These are phyloP conservation scores for Ballota nigra DNA, from an alignment of 257 asterid species.

Conservation along the genomic window DNA sequence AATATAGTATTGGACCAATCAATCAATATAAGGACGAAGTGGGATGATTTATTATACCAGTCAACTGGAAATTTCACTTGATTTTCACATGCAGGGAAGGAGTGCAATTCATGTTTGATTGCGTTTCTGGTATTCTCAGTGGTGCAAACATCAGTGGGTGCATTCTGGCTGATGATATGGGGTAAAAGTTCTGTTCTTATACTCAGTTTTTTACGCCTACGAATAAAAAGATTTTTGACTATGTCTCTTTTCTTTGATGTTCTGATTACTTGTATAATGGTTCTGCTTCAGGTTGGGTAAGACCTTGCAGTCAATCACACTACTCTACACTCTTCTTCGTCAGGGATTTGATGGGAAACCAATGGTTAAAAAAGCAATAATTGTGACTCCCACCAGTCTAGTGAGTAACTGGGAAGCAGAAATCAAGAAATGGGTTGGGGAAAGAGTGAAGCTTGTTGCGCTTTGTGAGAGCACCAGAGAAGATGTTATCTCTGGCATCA, in stretches of 20 bases:
- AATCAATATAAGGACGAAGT: neutral
- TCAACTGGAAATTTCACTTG: slow-evolving; percentile 28
- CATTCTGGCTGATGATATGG: slow-evolving; percentile 99
- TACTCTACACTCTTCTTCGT: slow-evolving; percentile 82
- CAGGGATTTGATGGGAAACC: slow-evolving; percentile 94
- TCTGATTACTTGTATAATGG: slow-evolving; percentile 16
- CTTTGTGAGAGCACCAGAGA: slow-evolving; percentile 92
- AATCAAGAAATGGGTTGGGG: slow-evolving; percentile 94
- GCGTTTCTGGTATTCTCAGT: slow-evolving; percentile 77
- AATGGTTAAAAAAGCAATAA: slow-evolving; percentile 82
- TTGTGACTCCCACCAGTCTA: slow-evolving; percentile 96
- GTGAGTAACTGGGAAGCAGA: slow-evolving; percentile 99
- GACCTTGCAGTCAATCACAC: slow-evolving; percentile 92
- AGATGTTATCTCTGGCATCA: slow-evolving; percentile 79
- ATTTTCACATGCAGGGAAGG: slow-evolving; percentile 82
- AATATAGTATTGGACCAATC: neutral
- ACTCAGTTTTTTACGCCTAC: neutral
- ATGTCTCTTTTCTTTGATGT: neutral
- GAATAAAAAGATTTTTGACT: neutral
- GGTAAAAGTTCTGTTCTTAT: slow-evolving; percentile 49
- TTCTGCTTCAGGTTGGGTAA: slow-evolving; percentile 75
- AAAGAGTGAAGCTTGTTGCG: slow-evolving; percentile 88
- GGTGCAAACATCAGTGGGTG: slow-evolving; percentile 82
- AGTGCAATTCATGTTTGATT: slow-evolving; percentile 97
- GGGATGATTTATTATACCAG: slow-evolving; percentile 4